These are phyloP conservation scores for Coleophoma crateriformis DNA, from an alignment of 2,329 filamentous ascomycete species.

Conservation along the genomic window DNA sequence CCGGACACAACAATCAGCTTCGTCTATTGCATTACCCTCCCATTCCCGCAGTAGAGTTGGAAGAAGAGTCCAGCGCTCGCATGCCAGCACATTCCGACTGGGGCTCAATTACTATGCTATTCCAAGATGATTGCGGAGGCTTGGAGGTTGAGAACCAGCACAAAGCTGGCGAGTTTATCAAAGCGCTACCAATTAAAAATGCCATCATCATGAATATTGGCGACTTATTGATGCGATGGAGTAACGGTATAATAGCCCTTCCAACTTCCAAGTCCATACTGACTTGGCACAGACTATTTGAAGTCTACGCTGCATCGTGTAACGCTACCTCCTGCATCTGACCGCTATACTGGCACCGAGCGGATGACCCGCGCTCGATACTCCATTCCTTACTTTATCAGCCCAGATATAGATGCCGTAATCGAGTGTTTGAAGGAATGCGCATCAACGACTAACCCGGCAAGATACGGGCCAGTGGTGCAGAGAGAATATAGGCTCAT, in stretches of 20 bases:
- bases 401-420: constrained; percentile 40
- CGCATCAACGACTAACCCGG: constrained; percentile 32
- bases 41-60: constrained; percentile 36
- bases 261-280: not conserved
- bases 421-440: constrained; percentile 48
- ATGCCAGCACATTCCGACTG: constrained; percentile 49
- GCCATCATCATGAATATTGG: constrained; percentile 43
- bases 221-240: constrained; percentile 43
- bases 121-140: constrained; percentile 46
- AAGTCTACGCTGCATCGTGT: constrained; percentile 50
- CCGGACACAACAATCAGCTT: constrained; percentile 51
- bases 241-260: constrained; percentile 32
- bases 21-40: constrained; percentile 54
- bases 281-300: constrained; percentile 32
- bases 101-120: constrained; percentile 43
- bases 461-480: constrained; percentile 41
- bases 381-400: constrained; percentile 56
- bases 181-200: constrained; percentile 32
- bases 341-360: constrained; percentile 30
- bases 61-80: constrained; percentile 33
- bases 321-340: constrained; percentile 33
- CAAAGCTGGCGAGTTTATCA: constrained; percentile 32
- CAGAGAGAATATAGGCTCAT: constrained; percentile 18
- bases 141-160: constrained; percentile 41
- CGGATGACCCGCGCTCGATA: constrained; percentile 45